Conservation (phyloP, 2,329 filamentous ascomycete species). For the Helicocarpus griseus region DNA sequence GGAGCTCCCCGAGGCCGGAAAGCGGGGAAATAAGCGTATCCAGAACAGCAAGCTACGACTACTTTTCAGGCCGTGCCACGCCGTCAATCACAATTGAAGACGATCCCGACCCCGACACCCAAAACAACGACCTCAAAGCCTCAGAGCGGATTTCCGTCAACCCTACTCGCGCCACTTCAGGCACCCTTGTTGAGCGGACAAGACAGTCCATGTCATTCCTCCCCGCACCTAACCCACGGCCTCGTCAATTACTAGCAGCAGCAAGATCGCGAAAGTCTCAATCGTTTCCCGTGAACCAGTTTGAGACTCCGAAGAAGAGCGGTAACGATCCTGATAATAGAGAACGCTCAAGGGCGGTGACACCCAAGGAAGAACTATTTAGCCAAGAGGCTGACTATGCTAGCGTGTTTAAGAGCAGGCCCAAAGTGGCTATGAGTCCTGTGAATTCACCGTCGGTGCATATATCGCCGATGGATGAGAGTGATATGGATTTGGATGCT, state of each 20-base stretch:
- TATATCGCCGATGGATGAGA: constrained; percentile 4
- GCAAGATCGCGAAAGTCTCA: constrained; percentile 28
- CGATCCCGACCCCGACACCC: not conserved
- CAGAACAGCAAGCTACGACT: not conserved
- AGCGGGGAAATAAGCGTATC: not conserved
- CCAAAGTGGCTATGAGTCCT: constrained; percentile 70
- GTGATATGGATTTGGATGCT: not conserved
- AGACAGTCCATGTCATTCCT: constrained; percentile 66
- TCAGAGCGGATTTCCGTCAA: constrained; percentile 9
- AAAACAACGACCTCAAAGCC: constrained; percentile 14
- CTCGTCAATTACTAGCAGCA: constrained; percentile 16
- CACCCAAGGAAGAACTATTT: constrained; percentile 61
- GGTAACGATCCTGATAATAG: constrained; percentile 8
- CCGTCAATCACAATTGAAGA: constrained; percentile 3
- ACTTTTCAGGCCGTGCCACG: not conserved
- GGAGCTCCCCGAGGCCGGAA: constrained; percentile 4
- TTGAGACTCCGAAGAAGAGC: constrained; percentile 41
- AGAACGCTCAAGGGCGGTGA: constrained; percentile 27
- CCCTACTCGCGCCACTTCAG: constrained; percentile 14
- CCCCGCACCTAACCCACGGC: constrained; percentile 24
- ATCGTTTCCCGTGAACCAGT: constrained; percentile 46
- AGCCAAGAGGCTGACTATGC: constrained; percentile 64
- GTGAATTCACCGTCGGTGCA: constrained; percentile 29
- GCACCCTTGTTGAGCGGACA: constrained; percentile 64
- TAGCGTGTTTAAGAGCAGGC: constrained; percentile 75